These are phyloP conservation scores for Senna tora DNA, from an alignment of 306 rosid species.

Conservation along the genomic window DNA sequence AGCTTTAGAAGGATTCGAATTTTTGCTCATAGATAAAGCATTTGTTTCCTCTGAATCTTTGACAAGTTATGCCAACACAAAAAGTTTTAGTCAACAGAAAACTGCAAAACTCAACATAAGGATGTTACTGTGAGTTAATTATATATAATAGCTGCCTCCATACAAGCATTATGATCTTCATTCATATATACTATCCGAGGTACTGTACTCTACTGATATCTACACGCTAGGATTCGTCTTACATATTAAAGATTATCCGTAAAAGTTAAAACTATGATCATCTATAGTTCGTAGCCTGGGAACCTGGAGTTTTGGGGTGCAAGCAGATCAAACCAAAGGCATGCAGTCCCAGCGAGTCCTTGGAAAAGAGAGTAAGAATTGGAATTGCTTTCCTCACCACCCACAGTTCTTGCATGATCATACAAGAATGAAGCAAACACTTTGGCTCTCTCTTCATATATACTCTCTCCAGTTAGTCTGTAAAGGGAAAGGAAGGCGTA, in stretches of 20 bases:
- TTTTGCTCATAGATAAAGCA: no score
- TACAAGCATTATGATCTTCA: constrained; percentile 4
- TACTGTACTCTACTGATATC: not conserved
- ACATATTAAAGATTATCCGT: not conserved
- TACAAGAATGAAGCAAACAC: constrained; percentile 73
- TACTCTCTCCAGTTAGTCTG: constrained; percentile 63
- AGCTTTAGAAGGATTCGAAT: no score
- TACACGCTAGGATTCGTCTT: not conserved
- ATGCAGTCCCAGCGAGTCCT: constrained; percentile 82
- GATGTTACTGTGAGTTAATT: not conserved
- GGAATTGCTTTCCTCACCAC: constrained; percentile 35
- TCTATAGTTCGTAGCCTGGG: constrained; percentile 80
- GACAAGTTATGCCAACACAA: no score
- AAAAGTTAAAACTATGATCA: no score
- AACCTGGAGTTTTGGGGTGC: constrained; percentile 67
- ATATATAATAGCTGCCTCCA: not conserved
- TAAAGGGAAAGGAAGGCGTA: constrained; percentile 78
- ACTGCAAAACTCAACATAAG: not conserved
- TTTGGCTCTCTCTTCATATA: constrained; percentile 78
- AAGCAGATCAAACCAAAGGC: constrained; percentile 85
- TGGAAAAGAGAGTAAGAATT: constrained; percentile 73
- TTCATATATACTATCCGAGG: constrained; percentile 15
- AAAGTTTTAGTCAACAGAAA: no score
- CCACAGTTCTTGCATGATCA: constrained; percentile 49
- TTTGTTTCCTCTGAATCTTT: no score